phyloP scores from a whole-genome alignment of 768 basidiomycete species.

The Rhodotorula graminis region DNA sequence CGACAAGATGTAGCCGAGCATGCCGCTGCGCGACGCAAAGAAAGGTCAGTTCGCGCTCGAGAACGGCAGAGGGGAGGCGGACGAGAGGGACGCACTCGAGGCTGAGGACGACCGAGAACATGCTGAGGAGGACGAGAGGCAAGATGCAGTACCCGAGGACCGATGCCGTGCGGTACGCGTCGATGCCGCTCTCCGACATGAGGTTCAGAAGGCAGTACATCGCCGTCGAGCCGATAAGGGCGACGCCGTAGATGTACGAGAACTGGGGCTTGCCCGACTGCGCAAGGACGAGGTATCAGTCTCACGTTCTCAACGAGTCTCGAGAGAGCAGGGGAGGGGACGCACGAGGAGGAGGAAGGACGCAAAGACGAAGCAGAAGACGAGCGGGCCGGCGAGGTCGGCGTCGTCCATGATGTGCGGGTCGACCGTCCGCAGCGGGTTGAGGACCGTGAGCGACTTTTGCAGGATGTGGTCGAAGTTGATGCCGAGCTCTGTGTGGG shows the following conservation, averaged over 20 bases:
- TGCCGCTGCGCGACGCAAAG: slow-evolving; percentile 60
- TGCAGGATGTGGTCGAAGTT: slow-evolving; percentile 93
- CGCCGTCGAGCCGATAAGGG: slow-evolving; percentile 83
- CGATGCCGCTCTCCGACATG: slow-evolving; percentile 92
- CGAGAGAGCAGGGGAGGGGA: not conserved
- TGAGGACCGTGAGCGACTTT: slow-evolving; percentile 91
- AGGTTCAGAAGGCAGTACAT: slow-evolving; percentile 93
- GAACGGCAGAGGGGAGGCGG: not conserved
- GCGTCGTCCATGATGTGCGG: slow-evolving; percentile 91
- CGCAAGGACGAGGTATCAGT: no score
- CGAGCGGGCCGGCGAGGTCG: slow-evolving; percentile 89
- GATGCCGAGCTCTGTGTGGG: slow-evolving; percentile 77
- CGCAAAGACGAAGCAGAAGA: slow-evolving; percentile 92
- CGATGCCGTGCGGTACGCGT: slow-evolving; percentile 83
- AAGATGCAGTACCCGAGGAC: slow-evolving; percentile 94
- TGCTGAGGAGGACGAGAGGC: slow-evolving; percentile 91
- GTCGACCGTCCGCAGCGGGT: slow-evolving; percentile 63
- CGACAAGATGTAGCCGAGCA: slow-evolving; percentile 78
- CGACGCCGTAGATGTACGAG: slow-evolving; percentile 97
- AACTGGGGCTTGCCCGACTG: slow-evolving; percentile 99
- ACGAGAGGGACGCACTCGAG: slow-evolving; percentile 65
- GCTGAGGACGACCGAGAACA: slow-evolving; percentile 75
- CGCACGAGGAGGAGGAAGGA: slow-evolving; percentile 84
- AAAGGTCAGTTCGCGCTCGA: no score
- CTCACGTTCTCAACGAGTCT: no score